A percentile compares a stretch with the other conserved stretches of the same genome.
Evolutionary conservation across 2,329 filamentous ascomycete species (phyloP).

Genomic region (Alternaria sp.): DNA sequence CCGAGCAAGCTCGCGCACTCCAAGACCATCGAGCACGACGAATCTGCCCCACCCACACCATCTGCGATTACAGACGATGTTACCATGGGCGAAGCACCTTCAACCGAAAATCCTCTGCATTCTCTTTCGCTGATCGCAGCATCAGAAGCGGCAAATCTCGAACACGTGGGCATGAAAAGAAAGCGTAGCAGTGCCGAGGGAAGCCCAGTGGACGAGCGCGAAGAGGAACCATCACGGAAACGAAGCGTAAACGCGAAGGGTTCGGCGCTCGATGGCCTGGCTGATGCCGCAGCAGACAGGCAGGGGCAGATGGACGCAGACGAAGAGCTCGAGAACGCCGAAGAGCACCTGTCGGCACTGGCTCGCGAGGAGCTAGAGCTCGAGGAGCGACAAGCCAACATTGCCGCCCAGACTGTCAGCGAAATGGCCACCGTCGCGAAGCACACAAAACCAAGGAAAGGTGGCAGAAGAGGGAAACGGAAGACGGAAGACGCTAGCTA

Average conservation of each 20-base stretch:
- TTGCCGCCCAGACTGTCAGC: slow-evolving; percentile 39
- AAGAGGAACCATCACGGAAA: slow-evolving; percentile 47
- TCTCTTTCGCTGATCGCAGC: slow-evolving; percentile 41
- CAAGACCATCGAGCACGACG: slow-evolving; percentile 39
- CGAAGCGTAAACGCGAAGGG: slow-evolving; percentile 38
- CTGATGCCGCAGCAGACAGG: slow-evolving; percentile 37
- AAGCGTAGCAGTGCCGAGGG: slow-evolving; percentile 52
- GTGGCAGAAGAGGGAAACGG: slow-evolving; percentile 58
- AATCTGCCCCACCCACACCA: slow-evolving; percentile 38
- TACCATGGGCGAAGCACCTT: slow-evolving; percentile 18
- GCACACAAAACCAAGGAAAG: slow-evolving; percentile 45
- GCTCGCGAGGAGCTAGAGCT: slow-evolving; percentile 42
- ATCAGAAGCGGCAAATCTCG: slow-evolving; percentile 40
- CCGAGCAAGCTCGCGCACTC: slow-evolving; percentile 48
- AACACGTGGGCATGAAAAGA: slow-evolving; percentile 49
- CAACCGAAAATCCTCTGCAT: slow-evolving; percentile 35
- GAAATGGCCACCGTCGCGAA: slow-evolving; percentile 46
- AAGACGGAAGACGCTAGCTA: slow-evolving; percentile 51
- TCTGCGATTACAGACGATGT: slow-evolving; percentile 25
- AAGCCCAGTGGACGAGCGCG: slow-evolving; percentile 46
- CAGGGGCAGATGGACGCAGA: slow-evolving; percentile 43
- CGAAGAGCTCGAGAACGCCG: slow-evolving; percentile 61
- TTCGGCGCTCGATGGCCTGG: slow-evolving; percentile 34
- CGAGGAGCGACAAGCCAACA: slow-evolving; percentile 43
- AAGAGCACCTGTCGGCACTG: slow-evolving; percentile 40